Conservation (phyloP, 371 early-diverging fungal genomes). For the Mortierella sp. region DNA sequence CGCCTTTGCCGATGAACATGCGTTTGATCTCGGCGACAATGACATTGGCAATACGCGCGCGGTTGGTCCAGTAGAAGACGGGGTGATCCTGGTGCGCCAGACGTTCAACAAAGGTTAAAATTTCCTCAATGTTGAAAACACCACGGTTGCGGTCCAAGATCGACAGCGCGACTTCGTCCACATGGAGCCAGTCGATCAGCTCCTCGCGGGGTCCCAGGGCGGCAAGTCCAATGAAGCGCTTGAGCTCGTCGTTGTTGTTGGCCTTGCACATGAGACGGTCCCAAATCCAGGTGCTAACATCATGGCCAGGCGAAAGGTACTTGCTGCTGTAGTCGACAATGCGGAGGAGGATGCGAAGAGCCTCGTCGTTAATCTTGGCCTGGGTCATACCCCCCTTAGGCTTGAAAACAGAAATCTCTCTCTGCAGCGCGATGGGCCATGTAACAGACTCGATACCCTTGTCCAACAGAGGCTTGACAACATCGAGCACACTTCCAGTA, state of each 20-base stretch:
- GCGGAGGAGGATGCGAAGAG: conserved; percentile 28
- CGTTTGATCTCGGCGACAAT: conserved; percentile 13
- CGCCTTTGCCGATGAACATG: not conserved
- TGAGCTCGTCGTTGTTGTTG: conserved; percentile 17
- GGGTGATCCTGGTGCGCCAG: conserved; percentile 30
- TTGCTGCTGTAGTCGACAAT: conserved; percentile 36
- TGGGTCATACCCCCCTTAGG: conserved; percentile 36
- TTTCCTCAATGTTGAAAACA: conserved; percentile 25
- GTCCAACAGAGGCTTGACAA: conserved; percentile 29
- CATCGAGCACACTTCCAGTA: conserved; percentile 30
- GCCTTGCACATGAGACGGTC: conserved; percentile 20
- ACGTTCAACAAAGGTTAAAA: conserved; percentile 32
- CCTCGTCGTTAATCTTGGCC: conserved; percentile 35
- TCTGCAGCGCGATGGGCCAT: conserved; percentile 32
- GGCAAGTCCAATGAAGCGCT: conserved; percentile 16
- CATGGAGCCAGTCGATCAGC: conserved; percentile 46
- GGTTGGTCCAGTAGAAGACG: conserved; percentile 34
- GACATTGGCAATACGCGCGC: not conserved
- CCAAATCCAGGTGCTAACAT: conserved; percentile 22
- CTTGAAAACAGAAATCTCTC: conserved; percentile 41
- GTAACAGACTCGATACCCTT: conserved; percentile 44
- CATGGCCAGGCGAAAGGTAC: conserved; percentile 16
- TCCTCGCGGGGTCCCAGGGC: conserved; percentile 33
- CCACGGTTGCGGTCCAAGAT: conserved; percentile 7
- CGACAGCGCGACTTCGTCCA: conserved; percentile 23